phyloP scores from a whole-genome alignment of 805 yeast species.

The Zygosaccharomyces gambellarensis region DNA sequence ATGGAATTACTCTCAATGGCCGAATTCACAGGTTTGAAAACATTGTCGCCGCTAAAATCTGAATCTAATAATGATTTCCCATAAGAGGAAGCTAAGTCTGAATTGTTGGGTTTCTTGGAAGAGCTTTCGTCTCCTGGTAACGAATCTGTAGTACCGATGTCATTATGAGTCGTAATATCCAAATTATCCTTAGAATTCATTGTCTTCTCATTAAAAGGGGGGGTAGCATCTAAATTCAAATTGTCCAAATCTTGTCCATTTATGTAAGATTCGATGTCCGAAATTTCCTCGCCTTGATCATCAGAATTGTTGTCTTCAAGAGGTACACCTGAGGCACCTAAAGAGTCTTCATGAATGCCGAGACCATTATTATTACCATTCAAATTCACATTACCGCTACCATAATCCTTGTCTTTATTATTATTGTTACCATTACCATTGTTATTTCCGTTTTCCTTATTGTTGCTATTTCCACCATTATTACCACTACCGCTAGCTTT shows the following conservation, averaged over 20 bases:
- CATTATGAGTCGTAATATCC: not conserved
- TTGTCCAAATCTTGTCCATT: slow-evolving; percentile 31
- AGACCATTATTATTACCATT: not conserved
- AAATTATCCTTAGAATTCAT: slow-evolving; percentile 4
- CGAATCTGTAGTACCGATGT: not conserved
- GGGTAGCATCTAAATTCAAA: slow-evolving; percentile 19
- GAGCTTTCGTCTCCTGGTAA: not conserved
- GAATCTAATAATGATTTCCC: slow-evolving; percentile 35
- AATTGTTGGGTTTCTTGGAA: not conserved
- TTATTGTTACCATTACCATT: slow-evolving; percentile 5
- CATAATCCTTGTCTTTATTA: not conserved
- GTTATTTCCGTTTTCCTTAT: not conserved
- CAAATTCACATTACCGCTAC: not conserved
- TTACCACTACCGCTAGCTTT: slow-evolving; percentile 3
- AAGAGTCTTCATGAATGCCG: slow-evolving; percentile 6
- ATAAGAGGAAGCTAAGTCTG: slow-evolving; percentile 29
- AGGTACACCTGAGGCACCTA: not conserved
- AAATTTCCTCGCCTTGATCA: slow-evolving; percentile 14
- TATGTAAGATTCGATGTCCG: slow-evolving; percentile 32
- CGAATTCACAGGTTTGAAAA: slow-evolving; percentile 14
- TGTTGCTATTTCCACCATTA: not conserved
- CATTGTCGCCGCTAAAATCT: slow-evolving; percentile 25
- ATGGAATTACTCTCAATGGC: slow-evolving; percentile 12
- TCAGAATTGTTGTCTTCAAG: slow-evolving; percentile 4
- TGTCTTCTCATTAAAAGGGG: slow-evolving; percentile 9